A percentile compares a stretch with the other conserved stretches of the same genome.
These are phyloP conservation scores for Xylaria palmicola DNA, from an alignment of 495 filamentous ascomycete genomes.

Conservation along the genomic window DNA sequence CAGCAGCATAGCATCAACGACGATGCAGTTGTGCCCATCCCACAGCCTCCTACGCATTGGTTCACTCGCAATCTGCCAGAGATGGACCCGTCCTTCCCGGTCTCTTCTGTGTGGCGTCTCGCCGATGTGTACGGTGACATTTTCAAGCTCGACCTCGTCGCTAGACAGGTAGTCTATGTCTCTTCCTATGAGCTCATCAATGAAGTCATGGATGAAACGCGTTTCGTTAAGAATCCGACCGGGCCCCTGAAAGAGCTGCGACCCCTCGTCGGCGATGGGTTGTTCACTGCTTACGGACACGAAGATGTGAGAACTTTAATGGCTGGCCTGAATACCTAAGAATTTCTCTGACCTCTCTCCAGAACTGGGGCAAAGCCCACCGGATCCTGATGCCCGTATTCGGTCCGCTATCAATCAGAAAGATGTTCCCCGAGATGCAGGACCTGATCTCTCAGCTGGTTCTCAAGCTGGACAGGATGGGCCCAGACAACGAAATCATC, in stretches of 20 bases:
- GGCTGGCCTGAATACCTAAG: constrained; percentile 32
- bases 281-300: constrained; percentile 56
- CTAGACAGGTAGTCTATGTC: constrained; percentile 20
- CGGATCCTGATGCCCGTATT: constrained; percentile 61
- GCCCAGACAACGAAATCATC: constrained; percentile 46
- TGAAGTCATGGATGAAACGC: constrained; percentile 58
- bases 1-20: neutral
- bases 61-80: constrained; percentile 58
- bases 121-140: constrained; percentile 62
- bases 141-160: constrained; percentile 51
- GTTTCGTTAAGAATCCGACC: constrained; percentile 51
- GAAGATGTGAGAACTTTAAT: constrained; percentile 30
- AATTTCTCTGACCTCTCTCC: neutral
- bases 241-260: constrained; percentile 47
- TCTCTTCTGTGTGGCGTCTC: constrained; percentile 54
- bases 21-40: constrained; percentile 36
- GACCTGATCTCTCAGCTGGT: constrained; percentile 60
- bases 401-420: constrained; percentile 58
- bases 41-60: constrained; percentile 57
- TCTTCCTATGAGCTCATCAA: constrained; percentile 48
- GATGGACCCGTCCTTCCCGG: constrained; percentile 53
- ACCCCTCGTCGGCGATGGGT: constrained; percentile 50
- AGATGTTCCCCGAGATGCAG: constrained; percentile 63
- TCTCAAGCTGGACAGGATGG: constrained; percentile 61
- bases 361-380: constrained; percentile 60